Conservation (phyloP, 2,329 filamentous ascomycete genomes). For the Akanthomyces muscarius region DNA sequence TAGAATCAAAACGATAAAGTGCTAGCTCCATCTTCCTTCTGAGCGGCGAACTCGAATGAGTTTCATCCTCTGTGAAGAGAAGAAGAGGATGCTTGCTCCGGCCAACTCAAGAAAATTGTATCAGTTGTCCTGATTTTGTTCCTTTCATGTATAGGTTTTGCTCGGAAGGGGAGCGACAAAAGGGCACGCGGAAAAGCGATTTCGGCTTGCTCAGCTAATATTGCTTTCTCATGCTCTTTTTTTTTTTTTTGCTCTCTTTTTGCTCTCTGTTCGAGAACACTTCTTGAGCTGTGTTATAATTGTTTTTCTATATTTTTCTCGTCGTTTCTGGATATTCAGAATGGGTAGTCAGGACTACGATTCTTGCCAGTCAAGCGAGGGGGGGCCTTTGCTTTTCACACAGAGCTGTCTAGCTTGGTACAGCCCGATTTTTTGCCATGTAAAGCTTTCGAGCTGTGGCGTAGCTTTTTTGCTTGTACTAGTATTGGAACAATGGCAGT, state of each 20-base stretch:
- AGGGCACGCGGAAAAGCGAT: neutral
- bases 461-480: neutral
- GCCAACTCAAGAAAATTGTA: neutral
- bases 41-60: neutral
- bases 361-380: neutral
- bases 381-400: neutral
- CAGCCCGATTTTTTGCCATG: neutral
- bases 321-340: neutral
- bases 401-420: neutral
- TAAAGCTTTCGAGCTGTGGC: neutral
- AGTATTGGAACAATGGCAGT: neutral
- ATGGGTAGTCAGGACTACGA: neutral
- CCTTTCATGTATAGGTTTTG: constrained; percentile 5
- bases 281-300: neutral
- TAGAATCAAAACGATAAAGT: neutral
- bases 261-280: too few relatives aligned
- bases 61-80: neutral
- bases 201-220: neutral
- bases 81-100: neutral
- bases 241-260: too few relatives aligned
- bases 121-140: neutral
- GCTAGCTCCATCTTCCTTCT: neutral
- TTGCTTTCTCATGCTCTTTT: neutral
- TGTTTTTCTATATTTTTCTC: neutral
- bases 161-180: neutral